phyloP scores from a whole-genome alignment of 23 red algal genomes.

The Cyanidiococcus yangmingshanensis region DNA sequence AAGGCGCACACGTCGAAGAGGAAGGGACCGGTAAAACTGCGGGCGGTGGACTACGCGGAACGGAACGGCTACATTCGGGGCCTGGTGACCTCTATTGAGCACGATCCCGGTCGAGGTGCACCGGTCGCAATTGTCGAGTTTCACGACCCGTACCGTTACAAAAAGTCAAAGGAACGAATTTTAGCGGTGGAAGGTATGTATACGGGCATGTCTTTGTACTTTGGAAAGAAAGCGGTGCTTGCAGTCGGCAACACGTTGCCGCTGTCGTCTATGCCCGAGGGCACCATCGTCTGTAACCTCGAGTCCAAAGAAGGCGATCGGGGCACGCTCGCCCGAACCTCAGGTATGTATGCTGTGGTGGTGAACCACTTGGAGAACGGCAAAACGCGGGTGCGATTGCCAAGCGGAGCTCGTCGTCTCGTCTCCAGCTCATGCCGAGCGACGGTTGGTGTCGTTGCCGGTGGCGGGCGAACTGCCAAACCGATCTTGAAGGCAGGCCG shows the following conservation, averaged over 20 bases:
- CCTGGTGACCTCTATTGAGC: constrained; percentile 74
- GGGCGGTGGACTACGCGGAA: constrained; percentile 84
- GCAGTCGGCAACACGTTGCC: constrained; percentile 90
- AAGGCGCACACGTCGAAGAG: constrained; percentile 83
- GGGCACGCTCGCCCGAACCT: constrained; percentile 72
- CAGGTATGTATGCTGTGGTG: constrained; percentile 85
- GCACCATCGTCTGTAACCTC: constrained; percentile 93
- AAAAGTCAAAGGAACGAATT: constrained; percentile 64
- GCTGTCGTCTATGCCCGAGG: constrained; percentile 79
- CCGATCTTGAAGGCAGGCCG: constrained; percentile 93
- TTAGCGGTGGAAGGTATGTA: constrained; percentile 97
- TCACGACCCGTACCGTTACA: constrained; percentile 83
- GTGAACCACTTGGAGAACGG: constrained; percentile 81
- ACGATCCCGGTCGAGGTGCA: constrained; percentile 93
- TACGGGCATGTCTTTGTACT: constrained; percentile 87
- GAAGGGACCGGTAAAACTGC: constrained; percentile 80
- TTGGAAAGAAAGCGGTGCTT: constrained; percentile 80
- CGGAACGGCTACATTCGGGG: constrained; percentile 95
- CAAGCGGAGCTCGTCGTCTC: constrained; percentile 69
- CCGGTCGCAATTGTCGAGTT: constrained; percentile 91
- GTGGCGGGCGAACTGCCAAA: constrained; percentile 91
- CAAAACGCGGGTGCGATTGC: constrained; percentile 93
- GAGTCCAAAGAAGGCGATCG: constrained; percentile 94
- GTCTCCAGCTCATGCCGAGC: constrained; percentile 87
- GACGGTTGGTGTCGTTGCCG: constrained; percentile 92